phyloP scores from a whole-genome alignment of 1,139 yeast species.

The Debaryomycetaceae sp. region DNA sequence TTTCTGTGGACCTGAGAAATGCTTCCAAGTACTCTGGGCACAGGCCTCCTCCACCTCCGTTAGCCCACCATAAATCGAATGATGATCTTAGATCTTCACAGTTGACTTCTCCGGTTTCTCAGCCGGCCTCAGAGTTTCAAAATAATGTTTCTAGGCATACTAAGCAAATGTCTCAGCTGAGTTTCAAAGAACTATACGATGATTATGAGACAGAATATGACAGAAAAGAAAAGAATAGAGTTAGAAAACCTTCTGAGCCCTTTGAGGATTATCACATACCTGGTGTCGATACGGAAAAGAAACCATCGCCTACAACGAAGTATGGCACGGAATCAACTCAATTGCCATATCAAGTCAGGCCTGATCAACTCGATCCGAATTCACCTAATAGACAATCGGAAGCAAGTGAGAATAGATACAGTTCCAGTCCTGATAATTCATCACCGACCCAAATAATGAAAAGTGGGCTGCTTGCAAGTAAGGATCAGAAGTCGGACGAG shows the following conservation, averaged over 20 bases:
- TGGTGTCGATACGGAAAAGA: constrained; percentile 3
- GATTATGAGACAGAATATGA: constrained; percentile 18
- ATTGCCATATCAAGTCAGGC: neutral
- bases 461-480: constrained; percentile 8
- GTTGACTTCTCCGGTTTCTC: neutral
- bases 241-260: constrained; percentile 20
- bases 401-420: constrained; percentile 7
- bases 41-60: constrained; percentile 17
- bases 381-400: neutral
- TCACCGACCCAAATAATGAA: constrained; percentile 1
- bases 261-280: constrained; percentile 24
- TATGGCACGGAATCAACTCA: neutral
- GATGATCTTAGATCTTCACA: neutral
- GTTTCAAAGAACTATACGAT: constrained; percentile 21
- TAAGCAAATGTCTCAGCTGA: neutral
- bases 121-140: neutral
- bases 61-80: constrained; percentile 1
- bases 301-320: neutral
- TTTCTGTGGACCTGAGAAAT: constrained; percentile 1
- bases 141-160: neutral
- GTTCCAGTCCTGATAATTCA: constrained; percentile 1
- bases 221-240: constrained; percentile 5
- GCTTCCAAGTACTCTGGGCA: constrained; percentile 2
- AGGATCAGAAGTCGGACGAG: constrained; percentile 10
- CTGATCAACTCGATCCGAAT: neutral